Evolutionary conservation across 2,329 filamentous ascomycete genomes (phyloP), one percentile per base, ranked within the genome.

Genomic region (Alternaria longipes): DNA sequence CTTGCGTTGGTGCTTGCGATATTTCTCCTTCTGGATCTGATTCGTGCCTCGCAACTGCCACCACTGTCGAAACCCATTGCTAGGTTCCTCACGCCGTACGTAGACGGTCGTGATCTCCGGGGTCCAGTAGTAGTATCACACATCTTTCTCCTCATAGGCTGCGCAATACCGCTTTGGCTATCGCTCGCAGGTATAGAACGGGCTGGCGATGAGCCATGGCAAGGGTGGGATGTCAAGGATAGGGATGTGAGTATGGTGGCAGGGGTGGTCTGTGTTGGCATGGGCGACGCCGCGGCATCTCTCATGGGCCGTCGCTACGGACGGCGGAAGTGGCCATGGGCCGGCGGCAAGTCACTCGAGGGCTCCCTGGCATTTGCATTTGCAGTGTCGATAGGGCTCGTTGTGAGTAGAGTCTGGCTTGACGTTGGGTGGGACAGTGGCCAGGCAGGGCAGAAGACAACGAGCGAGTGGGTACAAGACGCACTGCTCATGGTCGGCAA

Each of bases 41-140:
- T 99, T 54, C 88, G 95, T 46, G 94, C 95, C 4, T 94, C 92
- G 50, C 94, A 98, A 79, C 86, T 99, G 3, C 94, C 94, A 5
- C 95, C 95, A 0, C 84, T 98, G 0, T 95, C 93, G 0, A 91
- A 91, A 59, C 93, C 93, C 0, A 86, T 99, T 54, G 93, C 93
- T 0, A 83, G 87, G 22, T 99, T 99, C 76, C 84, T 99, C 4
- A 91, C 93, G 0, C 95, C 95, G 0, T 99, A 97, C 71, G 93
- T 97, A 4, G 95, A 99, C 70, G 95, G 95, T 1, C 85, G 95
- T 65, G 95, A 99, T 76, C 88, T 98, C 55, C 89, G 94, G 32
- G 95, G 95, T 0, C 95, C 95, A 0, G 94, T 99, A 28, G 94
- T 99, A 44, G 91, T 99, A 54, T 96, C 91, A 0, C 95, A 98